Conservation (phyloP, 176 grass and related monocot genomes). For the Alopecurus myosuroides region DNA sequence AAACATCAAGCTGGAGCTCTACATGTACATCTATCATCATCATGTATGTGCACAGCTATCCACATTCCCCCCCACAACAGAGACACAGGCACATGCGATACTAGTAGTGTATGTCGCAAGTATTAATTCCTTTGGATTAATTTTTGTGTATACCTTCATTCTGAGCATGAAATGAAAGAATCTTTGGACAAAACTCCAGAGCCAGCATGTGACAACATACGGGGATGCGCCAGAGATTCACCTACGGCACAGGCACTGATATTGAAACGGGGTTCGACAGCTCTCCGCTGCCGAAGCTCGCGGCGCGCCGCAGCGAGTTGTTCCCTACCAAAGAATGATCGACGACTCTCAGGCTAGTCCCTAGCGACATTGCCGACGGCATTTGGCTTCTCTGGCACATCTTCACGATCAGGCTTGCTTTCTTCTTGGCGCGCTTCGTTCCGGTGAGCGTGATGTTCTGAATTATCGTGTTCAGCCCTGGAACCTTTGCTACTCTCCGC, state of each 20-base stretch:
- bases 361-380: slow-evolving; percentile 35
- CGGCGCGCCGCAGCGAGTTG: slow-evolving; percentile 35
- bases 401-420: slow-evolving; percentile 68
- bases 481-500: slow-evolving; percentile 55
- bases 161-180: slow-evolving; percentile 56
- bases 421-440: slow-evolving; percentile 90
- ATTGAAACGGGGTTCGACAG: slow-evolving; percentile 59
- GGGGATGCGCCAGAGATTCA: slow-evolving; percentile 7
- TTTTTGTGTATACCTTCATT: slow-evolving; percentile 52
- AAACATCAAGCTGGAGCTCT: slow-evolving; percentile 42
- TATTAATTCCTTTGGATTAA: slow-evolving; percentile 46
- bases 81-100: slow-evolving; percentile 15
- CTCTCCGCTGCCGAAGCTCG: slow-evolving; percentile 57
- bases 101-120: slow-evolving; percentile 21
- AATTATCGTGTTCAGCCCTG: slow-evolving; percentile 54
- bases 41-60: slow-evolving; percentile 43
- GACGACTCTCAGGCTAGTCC: slow-evolving; percentile 40
- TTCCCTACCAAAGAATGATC: slow-evolving; percentile 53
- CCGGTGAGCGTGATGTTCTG: slow-evolving; percentile 61
- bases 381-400: slow-evolving; percentile 71
- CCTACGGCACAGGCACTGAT: slow-evolving; percentile 75
- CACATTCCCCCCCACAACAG: slow-evolving; percentile 27
- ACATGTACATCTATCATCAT: slow-evolving; percentile 24
- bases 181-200: slow-evolving; percentile 42
- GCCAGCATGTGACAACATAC: slow-evolving; percentile 31